A percentile compares a stretch with the other conserved stretches of the same genome.
phyloP scores from a whole-genome alignment of 176 grass and related monocot genomes.

The Oryza brachyantha region DNA sequence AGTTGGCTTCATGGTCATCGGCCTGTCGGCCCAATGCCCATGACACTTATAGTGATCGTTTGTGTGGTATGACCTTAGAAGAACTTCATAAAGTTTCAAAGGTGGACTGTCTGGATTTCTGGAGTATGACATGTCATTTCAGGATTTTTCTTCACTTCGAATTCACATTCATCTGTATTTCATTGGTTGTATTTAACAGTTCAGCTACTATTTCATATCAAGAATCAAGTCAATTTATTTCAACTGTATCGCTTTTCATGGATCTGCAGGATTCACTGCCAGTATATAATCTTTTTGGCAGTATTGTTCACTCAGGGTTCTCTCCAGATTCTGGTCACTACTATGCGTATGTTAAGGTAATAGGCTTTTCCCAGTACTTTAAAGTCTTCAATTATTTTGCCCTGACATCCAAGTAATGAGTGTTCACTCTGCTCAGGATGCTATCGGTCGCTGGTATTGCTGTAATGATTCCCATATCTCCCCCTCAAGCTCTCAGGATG shows the following conservation, averaged over 20 bases:
- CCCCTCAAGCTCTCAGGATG: slow-evolving; percentile 77
- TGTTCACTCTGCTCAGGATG: slow-evolving; percentile 61
- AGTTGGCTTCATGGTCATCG: no score
- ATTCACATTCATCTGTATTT: background rate
- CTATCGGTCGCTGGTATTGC: slow-evolving; percentile 80
- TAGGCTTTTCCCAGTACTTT: slow-evolving; percentile 22
- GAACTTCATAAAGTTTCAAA: background rate
- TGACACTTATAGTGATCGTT: slow-evolving; percentile 7
- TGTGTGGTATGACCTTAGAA: background rate
- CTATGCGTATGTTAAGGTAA: slow-evolving; percentile 99
- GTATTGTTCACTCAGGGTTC: slow-evolving; percentile 85
- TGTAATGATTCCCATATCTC: slow-evolving; percentile 97
- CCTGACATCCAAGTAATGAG: slow-evolving; percentile 5
- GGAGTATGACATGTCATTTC: slow-evolving; percentile 3
- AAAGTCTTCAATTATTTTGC: slow-evolving; percentile 16
- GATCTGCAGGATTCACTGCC: slow-evolving; percentile 60
- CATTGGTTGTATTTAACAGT: background rate
- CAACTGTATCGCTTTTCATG: slow-evolving; percentile 32
- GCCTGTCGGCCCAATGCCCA: background rate
- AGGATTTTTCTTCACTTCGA: slow-evolving; percentile 12
- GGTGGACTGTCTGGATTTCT: no score
- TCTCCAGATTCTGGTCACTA: slow-evolving; percentile 95
- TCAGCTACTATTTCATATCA: background rate
- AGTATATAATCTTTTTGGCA: slow-evolving; percentile 87
- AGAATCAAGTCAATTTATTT: slow-evolving; percentile 6